Conservation (phyloP, 208 protist genomes). For the Wallacemonas sp. region DNA sequence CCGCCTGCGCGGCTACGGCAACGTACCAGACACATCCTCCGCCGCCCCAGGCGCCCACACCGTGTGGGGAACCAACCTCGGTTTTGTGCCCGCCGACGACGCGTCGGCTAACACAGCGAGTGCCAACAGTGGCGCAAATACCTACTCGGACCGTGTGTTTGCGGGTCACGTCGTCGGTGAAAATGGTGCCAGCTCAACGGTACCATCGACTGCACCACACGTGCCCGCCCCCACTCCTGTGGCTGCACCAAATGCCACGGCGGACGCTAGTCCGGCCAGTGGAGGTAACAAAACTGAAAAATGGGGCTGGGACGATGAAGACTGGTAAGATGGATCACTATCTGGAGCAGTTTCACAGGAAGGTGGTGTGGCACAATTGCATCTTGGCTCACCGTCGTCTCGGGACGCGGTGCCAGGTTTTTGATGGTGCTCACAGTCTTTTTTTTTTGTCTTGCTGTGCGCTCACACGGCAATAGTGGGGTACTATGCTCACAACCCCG, state of each 20-base stretch:
- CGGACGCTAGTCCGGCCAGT: not conserved
- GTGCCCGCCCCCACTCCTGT: no score
- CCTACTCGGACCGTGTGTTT: conserved; percentile 9
- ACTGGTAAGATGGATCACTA: conserved; percentile 12
- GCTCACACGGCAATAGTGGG: no score
- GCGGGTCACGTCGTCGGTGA: conserved; percentile 14
- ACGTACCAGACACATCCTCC: conserved; percentile 1
- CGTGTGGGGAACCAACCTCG: conserved; percentile 12
- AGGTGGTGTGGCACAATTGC: no score
- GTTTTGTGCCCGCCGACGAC: not conserved
- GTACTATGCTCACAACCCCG: not conserved
- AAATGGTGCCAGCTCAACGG: not conserved
- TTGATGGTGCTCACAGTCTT: not conserved
- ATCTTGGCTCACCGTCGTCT: not conserved
- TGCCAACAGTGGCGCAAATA: not conserved
- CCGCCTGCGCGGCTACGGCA: conserved; percentile 6
- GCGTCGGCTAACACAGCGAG: no score
- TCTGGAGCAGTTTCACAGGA: no score
- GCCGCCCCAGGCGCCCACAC: not conserved
- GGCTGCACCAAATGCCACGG: not conserved
- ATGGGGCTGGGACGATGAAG: conserved; percentile 53
- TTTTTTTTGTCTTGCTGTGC: not conserved
- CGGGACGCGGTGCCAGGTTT: not conserved
- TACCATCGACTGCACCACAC: not conserved
- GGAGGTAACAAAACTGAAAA: conserved; percentile 10